Conservation (phyloP, 306 rosid genomes). For the Pyrus communis region DNA sequence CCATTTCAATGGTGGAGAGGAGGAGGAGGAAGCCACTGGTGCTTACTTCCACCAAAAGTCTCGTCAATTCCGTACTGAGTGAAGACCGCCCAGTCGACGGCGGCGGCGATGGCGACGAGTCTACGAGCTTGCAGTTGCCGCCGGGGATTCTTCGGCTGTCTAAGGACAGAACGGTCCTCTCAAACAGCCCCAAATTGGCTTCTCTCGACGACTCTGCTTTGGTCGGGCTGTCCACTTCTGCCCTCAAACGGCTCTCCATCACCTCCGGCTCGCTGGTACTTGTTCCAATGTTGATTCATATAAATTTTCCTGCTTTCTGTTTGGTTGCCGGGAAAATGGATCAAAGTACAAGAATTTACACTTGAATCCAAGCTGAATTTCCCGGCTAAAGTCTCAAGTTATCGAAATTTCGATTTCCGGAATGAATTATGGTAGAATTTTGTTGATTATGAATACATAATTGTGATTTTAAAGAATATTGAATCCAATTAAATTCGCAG, state of each 20-base stretch:
- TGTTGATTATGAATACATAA: background rate
- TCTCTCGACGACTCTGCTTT: slow-evolving; percentile 59
- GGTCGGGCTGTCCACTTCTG: slow-evolving; percentile 55
- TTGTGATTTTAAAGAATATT: background rate
- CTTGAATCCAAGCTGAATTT: background rate
- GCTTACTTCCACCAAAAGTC: slow-evolving; percentile 55
- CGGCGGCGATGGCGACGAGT: slow-evolving; percentile 1
- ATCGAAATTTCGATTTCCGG: background rate
- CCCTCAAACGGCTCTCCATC: slow-evolving; percentile 55
- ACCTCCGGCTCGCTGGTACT: slow-evolving; percentile 61
- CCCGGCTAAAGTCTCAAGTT: background rate
- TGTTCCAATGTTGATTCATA: too few relatives aligned
- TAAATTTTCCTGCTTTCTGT: background rate
- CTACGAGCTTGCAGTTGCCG: slow-evolving; percentile 23
- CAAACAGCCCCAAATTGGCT: slow-evolving; percentile 23
- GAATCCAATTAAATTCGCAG: background rate
- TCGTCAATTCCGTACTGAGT: slow-evolving; percentile 41
- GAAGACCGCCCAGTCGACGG: slow-evolving; percentile 11
- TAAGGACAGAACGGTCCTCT: slow-evolving; percentile 5
- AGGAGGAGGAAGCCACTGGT: slow-evolving; percentile 78
- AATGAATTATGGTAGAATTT: background rate
- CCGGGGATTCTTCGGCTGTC: slow-evolving; percentile 61
- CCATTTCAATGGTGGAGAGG: slow-evolving; percentile 52
- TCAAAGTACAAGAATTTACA: background rate
- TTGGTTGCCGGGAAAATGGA: background rate